Percentiles rank a stretch among this genome's conserved stretches.
Conservation (phyloP, 768 basidiomycete genomes). For the Macrolepiota albuminosa region DNA sequence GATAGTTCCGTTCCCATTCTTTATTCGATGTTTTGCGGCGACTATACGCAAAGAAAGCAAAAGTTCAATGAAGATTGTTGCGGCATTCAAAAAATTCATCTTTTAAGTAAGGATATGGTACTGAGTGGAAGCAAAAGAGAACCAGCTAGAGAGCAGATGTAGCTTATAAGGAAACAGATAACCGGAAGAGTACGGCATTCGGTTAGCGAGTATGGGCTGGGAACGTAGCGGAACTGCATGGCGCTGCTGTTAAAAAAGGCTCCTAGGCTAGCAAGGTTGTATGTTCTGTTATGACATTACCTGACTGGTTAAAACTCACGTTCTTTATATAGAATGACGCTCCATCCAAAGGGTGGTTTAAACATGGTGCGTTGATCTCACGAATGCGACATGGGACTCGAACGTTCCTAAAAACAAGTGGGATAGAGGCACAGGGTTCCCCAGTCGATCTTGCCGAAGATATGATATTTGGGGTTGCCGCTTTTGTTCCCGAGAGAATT, state of each 20-base stretch:
- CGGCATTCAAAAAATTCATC: background rate
- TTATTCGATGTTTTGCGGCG: constrained; percentile 13
- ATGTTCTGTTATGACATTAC: background rate
- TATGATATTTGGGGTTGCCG: background rate
- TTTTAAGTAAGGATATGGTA: background rate
- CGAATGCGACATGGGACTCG: background rate
- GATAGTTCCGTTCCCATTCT: constrained; percentile 32
- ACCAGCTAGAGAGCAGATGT: background rate
- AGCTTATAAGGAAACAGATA: background rate
- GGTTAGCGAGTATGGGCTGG: background rate
- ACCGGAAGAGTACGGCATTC: background rate
- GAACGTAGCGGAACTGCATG: background rate
- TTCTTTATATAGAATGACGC: background rate
- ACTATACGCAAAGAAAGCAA: background rate
- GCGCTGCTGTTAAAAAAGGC: background rate
- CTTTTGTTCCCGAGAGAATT: background rate
- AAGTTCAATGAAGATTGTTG: background rate
- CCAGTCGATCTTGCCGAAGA: background rate
- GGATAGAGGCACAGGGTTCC: background rate
- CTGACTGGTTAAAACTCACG: background rate
- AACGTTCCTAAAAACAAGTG: background rate
- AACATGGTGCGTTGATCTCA: background rate
- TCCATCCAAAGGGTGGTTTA: background rate
- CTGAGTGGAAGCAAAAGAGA: background rate
- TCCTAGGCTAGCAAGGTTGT: background rate